phyloP scores from a whole-genome alignment of 768 basidiomycete genomes.

The Leccinum disarticulatum region DNA sequence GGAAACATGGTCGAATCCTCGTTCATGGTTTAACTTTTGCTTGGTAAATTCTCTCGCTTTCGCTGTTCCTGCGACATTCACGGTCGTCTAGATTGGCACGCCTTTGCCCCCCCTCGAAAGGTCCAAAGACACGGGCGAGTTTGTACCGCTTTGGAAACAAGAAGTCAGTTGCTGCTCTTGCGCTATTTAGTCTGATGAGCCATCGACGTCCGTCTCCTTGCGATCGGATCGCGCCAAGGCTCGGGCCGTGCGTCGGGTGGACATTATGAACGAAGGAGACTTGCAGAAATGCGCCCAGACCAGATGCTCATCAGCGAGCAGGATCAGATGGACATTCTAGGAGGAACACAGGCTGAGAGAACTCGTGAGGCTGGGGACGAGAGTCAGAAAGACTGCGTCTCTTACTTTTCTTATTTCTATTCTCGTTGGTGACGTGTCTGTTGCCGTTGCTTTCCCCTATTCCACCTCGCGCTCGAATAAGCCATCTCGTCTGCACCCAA shows the following conservation, averaged over 20 bases:
- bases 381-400: slow-evolving; percentile 37
- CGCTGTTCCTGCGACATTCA: background rate
- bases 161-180: slow-evolving; percentile 55
- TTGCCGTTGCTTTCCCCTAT: background rate
- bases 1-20: slow-evolving; percentile 18
- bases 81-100: slow-evolving; percentile 73
- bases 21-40: slow-evolving; percentile 58
- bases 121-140: slow-evolving; percentile 87
- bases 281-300: slow-evolving; percentile 75
- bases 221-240: slow-evolving; percentile 67
- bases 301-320: slow-evolving; percentile 75
- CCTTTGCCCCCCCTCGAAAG: slow-evolving; percentile 92
- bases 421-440: background rate
- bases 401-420: too few relatives aligned
- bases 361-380: slow-evolving; percentile 35
- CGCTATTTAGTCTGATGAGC: slow-evolving; percentile 35
- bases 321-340: slow-evolving; percentile 71
- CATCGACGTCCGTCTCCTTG: slow-evolving; percentile 90
- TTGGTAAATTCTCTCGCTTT: slow-evolving; percentile 46
- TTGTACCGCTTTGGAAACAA: slow-evolving; percentile 97
- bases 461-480: slow-evolving; percentile 58
- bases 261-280: slow-evolving; percentile 99
- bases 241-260: slow-evolving; percentile 65
- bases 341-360: slow-evolving; percentile 52
- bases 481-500: slow-evolving; percentile 72